These are phyloP conservation scores for Colletotrichum liriopes DNA, from an alignment of 2,329 filamentous ascomycete species.

Conservation along the genomic window DNA sequence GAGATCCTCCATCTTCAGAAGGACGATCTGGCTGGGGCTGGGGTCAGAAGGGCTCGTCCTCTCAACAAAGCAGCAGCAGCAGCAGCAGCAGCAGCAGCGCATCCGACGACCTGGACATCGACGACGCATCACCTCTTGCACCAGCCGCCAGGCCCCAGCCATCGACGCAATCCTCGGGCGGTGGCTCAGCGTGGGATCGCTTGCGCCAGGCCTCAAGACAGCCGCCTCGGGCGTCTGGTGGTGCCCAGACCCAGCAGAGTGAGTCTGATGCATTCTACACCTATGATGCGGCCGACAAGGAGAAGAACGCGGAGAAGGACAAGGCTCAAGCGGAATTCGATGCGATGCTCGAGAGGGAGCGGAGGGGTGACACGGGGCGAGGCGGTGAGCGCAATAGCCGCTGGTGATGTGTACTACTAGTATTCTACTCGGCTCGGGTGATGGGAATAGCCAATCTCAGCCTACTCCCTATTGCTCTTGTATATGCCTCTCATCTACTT, in stretches of 20 bases:
- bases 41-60: constrained; percentile 19
- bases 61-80: constrained; percentile 24
- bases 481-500: background rate
- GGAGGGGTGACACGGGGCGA: constrained; percentile 41
- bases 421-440: background rate
- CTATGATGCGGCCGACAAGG: constrained; percentile 56
- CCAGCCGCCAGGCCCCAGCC: constrained; percentile 43
- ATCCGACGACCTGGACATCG: constrained; percentile 45
- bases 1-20: constrained; percentile 18
- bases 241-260: constrained; percentile 25
- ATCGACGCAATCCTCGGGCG: constrained; percentile 36
- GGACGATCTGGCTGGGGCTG: constrained; percentile 11
- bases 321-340: constrained; percentile 69
- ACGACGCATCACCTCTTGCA: constrained; percentile 62
- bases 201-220: constrained; percentile 56
- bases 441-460: background rate
- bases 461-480: no score
- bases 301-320: constrained; percentile 56
- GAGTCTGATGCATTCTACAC: constrained; percentile 50
- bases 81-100: constrained; percentile 8
- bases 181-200: constrained; percentile 62
- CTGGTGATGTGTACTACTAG: constrained; percentile 25
- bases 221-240: constrained; percentile 10
- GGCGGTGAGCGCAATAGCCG: constrained; percentile 13
- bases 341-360: constrained; percentile 62